These are phyloP conservation scores for Calonectria pauciramosa DNA, from an alignment of 2,329 filamentous ascomycete genomes.

Conservation along the genomic window DNA sequence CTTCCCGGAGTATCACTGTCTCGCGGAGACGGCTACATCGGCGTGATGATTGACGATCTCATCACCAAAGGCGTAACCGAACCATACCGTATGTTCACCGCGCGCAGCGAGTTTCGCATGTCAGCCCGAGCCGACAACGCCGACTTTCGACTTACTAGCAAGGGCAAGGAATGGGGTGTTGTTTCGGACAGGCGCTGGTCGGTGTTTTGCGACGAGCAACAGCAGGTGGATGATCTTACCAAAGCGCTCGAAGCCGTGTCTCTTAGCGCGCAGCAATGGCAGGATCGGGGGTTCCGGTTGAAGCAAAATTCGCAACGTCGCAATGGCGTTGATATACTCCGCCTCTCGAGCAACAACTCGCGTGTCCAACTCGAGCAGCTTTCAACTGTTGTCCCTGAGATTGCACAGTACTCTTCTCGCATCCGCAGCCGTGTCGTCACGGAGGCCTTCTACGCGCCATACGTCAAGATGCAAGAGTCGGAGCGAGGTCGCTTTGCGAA, in stretches of 20 bases:
- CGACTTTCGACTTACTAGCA: conserved; percentile 85
- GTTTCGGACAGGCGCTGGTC: conserved; percentile 85
- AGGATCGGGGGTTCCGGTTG: conserved; percentile 76
- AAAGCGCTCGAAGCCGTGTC: conserved; percentile 69
- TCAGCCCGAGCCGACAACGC: conserved; percentile 94
- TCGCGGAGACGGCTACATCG: conserved; percentile 93
- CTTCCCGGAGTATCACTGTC: conserved; percentile 77
- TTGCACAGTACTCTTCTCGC: conserved; percentile 66
- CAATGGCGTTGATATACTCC: conserved; percentile 84
- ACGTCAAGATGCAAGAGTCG: conserved; percentile 79
- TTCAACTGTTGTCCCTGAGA: conserved; percentile 67
- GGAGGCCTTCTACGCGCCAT: conserved; percentile 89
- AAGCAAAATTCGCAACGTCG: conserved; percentile 76
- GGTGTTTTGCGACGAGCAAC: conserved; percentile 74
- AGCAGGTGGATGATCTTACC: conserved; percentile 77
- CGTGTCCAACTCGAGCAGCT: conserved; percentile 66
- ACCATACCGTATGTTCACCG: conserved; percentile 98
- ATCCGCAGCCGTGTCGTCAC: conserved; percentile 81
- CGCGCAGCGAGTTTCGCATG: conserved; percentile 95
- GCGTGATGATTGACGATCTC: conserved; percentile 98
- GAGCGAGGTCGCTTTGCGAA: conserved; percentile 77
- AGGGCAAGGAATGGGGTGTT: conserved; percentile 82
- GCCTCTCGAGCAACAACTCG: conserved; percentile 69
- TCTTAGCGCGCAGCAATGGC: conserved; percentile 76
- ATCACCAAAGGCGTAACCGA: conserved; percentile 97